Percentiles rank a stretch among this genome's conserved stretches.
Evolutionary conservation across 108 stramenopile species (phyloP).

Genomic region (Pelagomonas calceolata): DNA sequence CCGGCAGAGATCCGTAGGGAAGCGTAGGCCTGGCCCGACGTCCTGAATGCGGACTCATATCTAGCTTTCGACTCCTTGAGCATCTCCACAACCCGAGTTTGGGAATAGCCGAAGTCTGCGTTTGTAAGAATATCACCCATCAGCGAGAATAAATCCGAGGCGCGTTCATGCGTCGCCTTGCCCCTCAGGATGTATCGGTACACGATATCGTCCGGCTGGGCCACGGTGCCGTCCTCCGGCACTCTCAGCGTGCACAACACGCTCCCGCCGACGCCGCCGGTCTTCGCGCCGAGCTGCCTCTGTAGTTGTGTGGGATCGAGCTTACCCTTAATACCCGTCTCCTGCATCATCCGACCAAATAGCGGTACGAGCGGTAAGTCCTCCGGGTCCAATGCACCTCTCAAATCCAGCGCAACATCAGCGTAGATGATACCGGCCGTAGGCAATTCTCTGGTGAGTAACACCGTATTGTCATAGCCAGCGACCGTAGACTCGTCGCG

Average conservation of each 20-base stretch:
- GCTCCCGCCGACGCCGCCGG: constrained; percentile 24
- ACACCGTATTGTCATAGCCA: constrained; percentile 56
- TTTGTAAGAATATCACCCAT: constrained; percentile 73
- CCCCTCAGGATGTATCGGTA: constrained; percentile 26
- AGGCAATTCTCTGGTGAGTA: constrained; percentile 72
- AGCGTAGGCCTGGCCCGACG: constrained; percentile 70
- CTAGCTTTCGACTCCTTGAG: constrained; percentile 66
- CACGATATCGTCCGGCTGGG: constrained; percentile 8
- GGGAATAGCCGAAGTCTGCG: constrained; percentile 61
- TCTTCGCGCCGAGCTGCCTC: constrained; percentile 32
- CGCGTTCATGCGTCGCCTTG: constrained; percentile 71
- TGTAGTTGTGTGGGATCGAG: constrained; percentile 71
- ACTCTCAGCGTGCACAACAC: constrained; percentile 3
- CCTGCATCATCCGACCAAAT: constrained; percentile 72
- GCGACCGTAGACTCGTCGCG: constrained; percentile 73
- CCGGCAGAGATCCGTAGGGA: constrained; percentile 62
- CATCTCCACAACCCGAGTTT: constrained; percentile 79
- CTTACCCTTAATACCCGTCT: constrained; percentile 70
- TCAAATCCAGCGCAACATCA: constrained; percentile 63
- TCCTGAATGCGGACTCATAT: constrained; percentile 56
- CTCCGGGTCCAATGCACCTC: constrained; percentile 54
- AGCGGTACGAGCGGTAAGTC: constrained; percentile 77
- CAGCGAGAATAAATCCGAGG: constrained; percentile 65
- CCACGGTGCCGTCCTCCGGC: constrained; percentile 4
- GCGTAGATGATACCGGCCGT: constrained; percentile 88